Conservation (phyloP, 257 asterid genomes). For the Solanum sejunctum region DNA sequence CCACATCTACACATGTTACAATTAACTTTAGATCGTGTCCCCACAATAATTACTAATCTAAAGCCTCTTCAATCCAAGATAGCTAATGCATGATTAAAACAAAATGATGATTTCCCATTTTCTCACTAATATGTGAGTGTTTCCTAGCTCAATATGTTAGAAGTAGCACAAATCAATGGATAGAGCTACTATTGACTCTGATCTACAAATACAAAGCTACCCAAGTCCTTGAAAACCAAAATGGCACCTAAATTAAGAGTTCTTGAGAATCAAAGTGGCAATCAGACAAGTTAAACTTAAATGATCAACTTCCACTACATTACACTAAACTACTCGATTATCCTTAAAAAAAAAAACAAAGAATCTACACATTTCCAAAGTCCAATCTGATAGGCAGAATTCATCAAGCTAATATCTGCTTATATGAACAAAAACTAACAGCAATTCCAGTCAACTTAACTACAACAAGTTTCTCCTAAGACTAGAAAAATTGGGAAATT, state of each 20-base stretch:
- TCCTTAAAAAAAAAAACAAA: background rate
- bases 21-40: background rate
- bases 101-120: background rate
- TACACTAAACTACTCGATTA: background rate
- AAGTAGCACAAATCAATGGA: background rate
- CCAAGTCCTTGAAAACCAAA: background rate
- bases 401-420: background rate
- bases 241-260: background rate
- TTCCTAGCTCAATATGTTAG: background rate
- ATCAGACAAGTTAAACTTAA: background rate
- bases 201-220: background rate
- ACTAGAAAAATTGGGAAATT: background rate
- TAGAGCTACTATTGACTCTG: background rate
- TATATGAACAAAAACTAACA: background rate
- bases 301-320: background rate
- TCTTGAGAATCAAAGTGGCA: background rate
- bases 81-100: background rate
- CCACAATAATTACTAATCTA: background rate
- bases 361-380: background rate
- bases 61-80: background rate
- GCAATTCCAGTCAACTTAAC: background rate
- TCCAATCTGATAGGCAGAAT: background rate
- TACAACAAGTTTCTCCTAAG: background rate
- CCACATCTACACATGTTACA: background rate
- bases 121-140: background rate